These are phyloP conservation scores for Neurospora sp. DNA, from an alignment of 495 filamentous ascomycete genomes.

Conservation along the genomic window DNA sequence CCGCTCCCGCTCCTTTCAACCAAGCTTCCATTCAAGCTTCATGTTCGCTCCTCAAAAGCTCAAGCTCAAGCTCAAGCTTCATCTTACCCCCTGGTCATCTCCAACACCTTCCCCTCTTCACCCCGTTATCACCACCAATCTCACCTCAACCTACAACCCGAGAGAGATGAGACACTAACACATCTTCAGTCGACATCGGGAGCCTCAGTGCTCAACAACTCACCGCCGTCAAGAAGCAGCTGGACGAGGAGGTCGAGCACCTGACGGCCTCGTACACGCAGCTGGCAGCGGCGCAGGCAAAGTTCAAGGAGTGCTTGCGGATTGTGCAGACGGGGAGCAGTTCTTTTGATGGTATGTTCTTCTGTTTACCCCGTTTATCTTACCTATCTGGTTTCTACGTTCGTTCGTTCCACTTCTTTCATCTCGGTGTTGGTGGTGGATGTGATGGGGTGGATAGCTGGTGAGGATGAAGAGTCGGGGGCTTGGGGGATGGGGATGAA, in stretches of 20 bases:
- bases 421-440: not conserved
- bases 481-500: not conserved
- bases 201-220: slow-evolving; percentile 42
- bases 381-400: not conserved
- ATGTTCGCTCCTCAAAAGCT: not conserved
- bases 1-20: not conserved
- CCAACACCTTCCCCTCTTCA: not conserved
- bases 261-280: slow-evolving; percentile 81
- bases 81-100: not conserved
- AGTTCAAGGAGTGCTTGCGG: slow-evolving; percentile 81
- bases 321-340: slow-evolving; percentile 52
- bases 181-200: slow-evolving; percentile 33
- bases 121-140: slow-evolving; percentile 1
- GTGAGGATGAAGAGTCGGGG: not conserved
- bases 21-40: not conserved
- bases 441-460: not conserved
- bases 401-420: not conserved
- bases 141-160: not conserved
- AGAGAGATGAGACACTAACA: not conserved
- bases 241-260: slow-evolving; percentile 90
- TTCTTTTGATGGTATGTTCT: slow-evolving; percentile 25
- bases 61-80: not conserved
- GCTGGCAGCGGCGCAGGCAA: slow-evolving; percentile 77
- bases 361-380: not conserved
- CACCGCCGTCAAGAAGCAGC: slow-evolving; percentile 74